phyloP scores from a whole-genome alignment of 2,329 filamentous ascomycete species.

The Shiraia sp. region DNA sequence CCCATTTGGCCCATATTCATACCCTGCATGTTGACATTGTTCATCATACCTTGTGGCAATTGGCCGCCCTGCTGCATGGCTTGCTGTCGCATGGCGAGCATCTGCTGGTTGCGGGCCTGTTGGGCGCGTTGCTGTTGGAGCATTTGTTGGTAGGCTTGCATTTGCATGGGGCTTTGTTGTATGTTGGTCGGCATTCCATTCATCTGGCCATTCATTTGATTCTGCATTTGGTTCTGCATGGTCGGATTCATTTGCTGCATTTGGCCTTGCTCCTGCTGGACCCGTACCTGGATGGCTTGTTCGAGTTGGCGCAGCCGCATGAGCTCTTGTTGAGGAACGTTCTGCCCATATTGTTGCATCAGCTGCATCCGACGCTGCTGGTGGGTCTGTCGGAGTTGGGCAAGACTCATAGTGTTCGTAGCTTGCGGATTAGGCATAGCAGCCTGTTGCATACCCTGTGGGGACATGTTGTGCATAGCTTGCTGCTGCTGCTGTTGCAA shows the following conservation, averaged over 20 bases:
- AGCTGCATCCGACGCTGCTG: slow-evolving; percentile 27
- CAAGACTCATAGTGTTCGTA: slow-evolving; percentile 28
- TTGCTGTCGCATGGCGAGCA: slow-evolving; percentile 38
- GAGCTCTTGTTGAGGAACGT: slow-evolving; percentile 30
- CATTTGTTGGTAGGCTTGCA: slow-evolving; percentile 40
- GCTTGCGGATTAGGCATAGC: not conserved
- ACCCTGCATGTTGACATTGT: slow-evolving; percentile 26
- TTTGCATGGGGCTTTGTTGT: slow-evolving; percentile 29
- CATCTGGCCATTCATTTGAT: slow-evolving; percentile 32
- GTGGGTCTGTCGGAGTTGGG: slow-evolving; percentile 30
- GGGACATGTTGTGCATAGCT: slow-evolving; percentile 34
- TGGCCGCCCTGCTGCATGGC: slow-evolving; percentile 35
- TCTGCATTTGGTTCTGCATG: slow-evolving; percentile 19
- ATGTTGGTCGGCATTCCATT: slow-evolving; percentile 22
- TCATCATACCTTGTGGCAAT: slow-evolving; percentile 37
- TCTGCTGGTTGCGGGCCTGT: slow-evolving; percentile 40
- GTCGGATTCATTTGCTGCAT: slow-evolving; percentile 21
- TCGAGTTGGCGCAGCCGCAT: slow-evolving; percentile 37
- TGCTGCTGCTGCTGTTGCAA: slow-evolving; percentile 34
- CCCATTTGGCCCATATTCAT: slow-evolving; percentile 24
- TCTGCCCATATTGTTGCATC: slow-evolving; percentile 26
- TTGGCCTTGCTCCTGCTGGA: slow-evolving; percentile 21
- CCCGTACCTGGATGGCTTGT: slow-evolving; percentile 29
- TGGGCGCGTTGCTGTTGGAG: slow-evolving; percentile 40
- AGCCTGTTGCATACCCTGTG: slow-evolving; percentile 22